Base-by-base conservation (phyloP, 495 filamentous ascomycete genomes). In the Hypoxylon intermedium region DNA sequence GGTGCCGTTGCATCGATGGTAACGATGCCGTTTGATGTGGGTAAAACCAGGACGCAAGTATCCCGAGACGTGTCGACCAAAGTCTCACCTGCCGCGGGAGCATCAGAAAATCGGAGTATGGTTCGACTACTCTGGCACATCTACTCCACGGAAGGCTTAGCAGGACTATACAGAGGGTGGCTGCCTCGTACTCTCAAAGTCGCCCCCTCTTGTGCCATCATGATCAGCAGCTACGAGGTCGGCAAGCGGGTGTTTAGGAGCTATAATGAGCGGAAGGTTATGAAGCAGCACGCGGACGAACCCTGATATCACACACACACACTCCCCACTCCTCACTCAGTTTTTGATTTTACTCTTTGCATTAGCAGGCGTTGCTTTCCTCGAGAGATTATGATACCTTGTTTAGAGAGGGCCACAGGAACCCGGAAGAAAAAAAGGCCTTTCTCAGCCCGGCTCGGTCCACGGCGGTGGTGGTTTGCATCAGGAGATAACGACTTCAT, bases 191-290 rank as follows among this genome's bases (percentile, higher is more conserved):
- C 91, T 60, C 75, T 98, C 40, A 98, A 98, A 67, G 93, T 98
- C 5, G 93, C 94, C 9, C 94, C 94, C 1, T 92, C 93, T 11
- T 98, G 94, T 74, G 94, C 95, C n/a, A 97, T 98, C 67, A 98
- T 98, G 94, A 98, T 98, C 60, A 96, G 91, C 53, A 95, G 86
- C 52, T 98, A 98, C 66, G 94, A 98, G 74, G 82, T 98, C 18
- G 92, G 95, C 9, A 98, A 98, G 83, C 88, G 87, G 71, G 88
- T 88, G 72, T 93, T 94, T 5, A 77, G 83, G 53, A 83, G 83
- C 16, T 86, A 90, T 50, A 97, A 98, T 65, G 88, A 93, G 68
- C 78, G 83, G 40, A 71, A 77, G 15, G 44, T 61, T 46, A 54
- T 44, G 16, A 67, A 62, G 47, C n/a, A 63, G 28, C 24, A 58